Percentiles rank a stretch among this genome's conserved stretches.
Conservation (phyloP, 1,139 yeast genomes). For the Candida glucosophila region DNA sequence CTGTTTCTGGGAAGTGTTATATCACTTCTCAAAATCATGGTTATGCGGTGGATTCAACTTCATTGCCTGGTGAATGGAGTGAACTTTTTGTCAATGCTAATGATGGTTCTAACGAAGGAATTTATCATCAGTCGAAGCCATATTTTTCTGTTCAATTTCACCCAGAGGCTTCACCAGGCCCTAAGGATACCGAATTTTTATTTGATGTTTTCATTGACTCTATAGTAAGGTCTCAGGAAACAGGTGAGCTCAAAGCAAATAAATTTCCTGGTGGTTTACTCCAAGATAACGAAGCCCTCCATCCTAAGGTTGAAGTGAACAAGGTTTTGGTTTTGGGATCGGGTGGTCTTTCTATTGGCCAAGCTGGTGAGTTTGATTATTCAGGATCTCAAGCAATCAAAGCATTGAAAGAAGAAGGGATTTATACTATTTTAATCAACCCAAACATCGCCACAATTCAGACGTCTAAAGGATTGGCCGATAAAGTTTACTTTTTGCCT, state of each 20-base stretch:
- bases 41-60: constrained; percentile 81
- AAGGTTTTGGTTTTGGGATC: constrained; percentile 96
- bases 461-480: constrained; percentile 96
- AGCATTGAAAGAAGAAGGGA: constrained; percentile 96
- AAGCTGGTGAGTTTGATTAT: constrained; percentile 99
- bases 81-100: constrained; percentile 93
- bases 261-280: constrained; percentile 83
- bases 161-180: constrained; percentile 99
- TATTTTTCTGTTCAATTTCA: constrained; percentile 99
- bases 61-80: constrained; percentile 78
- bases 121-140: constrained; percentile 81
- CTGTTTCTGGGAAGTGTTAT: constrained; percentile 92
- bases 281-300: constrained; percentile 63
- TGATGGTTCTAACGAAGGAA: constrained; percentile 98
- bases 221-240: constrained; percentile 51
- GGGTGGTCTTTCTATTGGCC: constrained; percentile 98
- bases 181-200: constrained; percentile 95
- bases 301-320: constrained; percentile 75
- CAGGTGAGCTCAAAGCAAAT: constrained; percentile 60
- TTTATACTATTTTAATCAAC: constrained; percentile 87
- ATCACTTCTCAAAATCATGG: constrained; percentile 99
- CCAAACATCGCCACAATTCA: constrained; percentile 98
- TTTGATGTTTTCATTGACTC: constrained; percentile 88
- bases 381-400: constrained; percentile 93
- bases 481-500: constrained; percentile 93